A percentile compares a stretch with the other conserved stretches of the same genome.
phyloP scores from a whole-genome alignment of 2,329 filamentous ascomycete species.

The Arachnomyces sp. region DNA sequence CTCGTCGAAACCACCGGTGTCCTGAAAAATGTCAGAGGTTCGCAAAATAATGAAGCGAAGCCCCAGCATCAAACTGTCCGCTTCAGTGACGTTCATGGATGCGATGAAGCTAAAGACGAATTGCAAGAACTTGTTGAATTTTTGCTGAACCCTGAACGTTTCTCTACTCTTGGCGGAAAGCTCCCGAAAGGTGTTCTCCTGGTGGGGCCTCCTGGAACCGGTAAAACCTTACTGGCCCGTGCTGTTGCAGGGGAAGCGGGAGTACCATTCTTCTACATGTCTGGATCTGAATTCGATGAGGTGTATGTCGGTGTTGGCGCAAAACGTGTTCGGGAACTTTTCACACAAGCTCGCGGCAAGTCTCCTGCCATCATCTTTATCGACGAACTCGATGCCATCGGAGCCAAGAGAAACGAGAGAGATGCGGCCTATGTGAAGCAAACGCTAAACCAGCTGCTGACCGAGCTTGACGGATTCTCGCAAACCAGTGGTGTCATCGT shows the following conservation, averaged over 20 bases:
- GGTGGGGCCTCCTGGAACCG: conserved; percentile 91
- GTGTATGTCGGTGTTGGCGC: conserved; percentile 95
- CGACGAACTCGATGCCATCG: conserved; percentile 89
- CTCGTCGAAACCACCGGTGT: conserved; percentile 73
- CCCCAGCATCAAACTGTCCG: conserved; percentile 85
- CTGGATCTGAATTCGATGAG: conserved; percentile 96
- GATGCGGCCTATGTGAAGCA: conserved; percentile 96
- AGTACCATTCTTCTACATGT: conserved; percentile 99
- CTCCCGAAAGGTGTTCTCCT: conserved; percentile 93
- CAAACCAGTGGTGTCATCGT: conserved; percentile 93
- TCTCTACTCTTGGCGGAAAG: conserved; percentile 89
- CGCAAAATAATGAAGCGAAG: conserved; percentile 74
- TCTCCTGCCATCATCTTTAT: conserved; percentile 92
- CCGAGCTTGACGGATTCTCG: conserved; percentile 93
- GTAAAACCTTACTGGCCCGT: conserved; percentile 90
- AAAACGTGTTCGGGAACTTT: conserved; percentile 93
- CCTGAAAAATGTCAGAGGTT: conserved; percentile 67
- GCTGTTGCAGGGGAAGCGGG: conserved; percentile 95
- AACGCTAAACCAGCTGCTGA: conserved; percentile 92
- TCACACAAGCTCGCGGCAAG: conserved; percentile 72
- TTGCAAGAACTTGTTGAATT: conserved; percentile 96
- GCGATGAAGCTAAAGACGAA: conserved; percentile 97
- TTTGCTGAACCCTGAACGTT: conserved; percentile 83
- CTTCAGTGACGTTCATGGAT: conserved; percentile 92
- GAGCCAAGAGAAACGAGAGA: conserved; percentile 82